Conservation (phyloP, 169 alveolate species). For the Eimeria acervulina region DNA sequence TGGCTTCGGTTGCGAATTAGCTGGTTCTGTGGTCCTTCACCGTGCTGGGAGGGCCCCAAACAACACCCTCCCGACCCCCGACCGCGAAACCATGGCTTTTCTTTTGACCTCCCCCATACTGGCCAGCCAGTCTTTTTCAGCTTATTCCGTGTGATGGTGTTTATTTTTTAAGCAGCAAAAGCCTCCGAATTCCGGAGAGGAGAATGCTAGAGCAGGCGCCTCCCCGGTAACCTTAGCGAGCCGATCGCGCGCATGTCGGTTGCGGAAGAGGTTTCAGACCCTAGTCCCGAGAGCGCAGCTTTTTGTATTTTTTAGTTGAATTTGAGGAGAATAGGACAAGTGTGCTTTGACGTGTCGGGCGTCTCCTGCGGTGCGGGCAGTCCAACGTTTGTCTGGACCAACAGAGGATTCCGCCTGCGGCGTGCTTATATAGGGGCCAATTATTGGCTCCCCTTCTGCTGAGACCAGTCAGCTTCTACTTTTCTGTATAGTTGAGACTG, state of each 20-base stretch:
- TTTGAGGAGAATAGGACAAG: neutral
- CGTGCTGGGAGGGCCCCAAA: slow-evolving; percentile 37
- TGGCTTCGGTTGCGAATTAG: neutral
- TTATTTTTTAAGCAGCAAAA: neutral
- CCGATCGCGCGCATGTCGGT: slow-evolving; percentile 7
- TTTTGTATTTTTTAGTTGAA: neutral
- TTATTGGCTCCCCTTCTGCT: neutral
- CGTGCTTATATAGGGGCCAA: neutral
- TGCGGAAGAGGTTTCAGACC: neutral
- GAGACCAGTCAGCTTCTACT: neutral
- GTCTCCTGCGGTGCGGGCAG: neutral
- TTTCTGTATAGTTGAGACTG: neutral
- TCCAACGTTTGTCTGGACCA: neutral
- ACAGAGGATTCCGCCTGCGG: neutral
- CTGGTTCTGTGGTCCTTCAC: neutral
- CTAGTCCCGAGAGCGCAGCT: neutral
- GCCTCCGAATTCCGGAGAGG: neutral
- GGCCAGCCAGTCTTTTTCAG: neutral
- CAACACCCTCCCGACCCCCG: neutral
- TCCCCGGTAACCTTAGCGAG: neutral
- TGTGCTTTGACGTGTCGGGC: neutral
- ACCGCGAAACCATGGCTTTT: neutral
- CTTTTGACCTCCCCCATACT: neutral
- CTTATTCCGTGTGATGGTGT: neutral
- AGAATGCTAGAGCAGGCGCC: neutral